Evolutionary conservation across 176 grass and related monocot genomes (phyloP), one percentile per base, ranked within the genome.

Genomic region (Musa itinerans): DNA sequence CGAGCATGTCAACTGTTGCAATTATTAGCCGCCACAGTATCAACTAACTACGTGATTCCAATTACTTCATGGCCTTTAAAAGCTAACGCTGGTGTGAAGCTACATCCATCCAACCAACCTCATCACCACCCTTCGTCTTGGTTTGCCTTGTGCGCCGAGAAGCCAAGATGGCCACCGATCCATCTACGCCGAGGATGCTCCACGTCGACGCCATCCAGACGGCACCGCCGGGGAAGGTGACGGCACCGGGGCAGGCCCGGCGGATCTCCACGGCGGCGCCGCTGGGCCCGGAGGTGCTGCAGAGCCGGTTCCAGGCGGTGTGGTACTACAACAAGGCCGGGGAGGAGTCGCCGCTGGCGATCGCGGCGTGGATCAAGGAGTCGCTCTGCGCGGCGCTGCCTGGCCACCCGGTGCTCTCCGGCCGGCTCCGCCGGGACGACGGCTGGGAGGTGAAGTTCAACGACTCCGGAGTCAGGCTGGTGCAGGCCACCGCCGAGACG

Each of bases 381-480:
- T 84, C 92, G 54, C 83, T 96, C 13, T 81, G 85, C 65, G 76
- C 76, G 78, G 89, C 69, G 14, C 53, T 96, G 54, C 78, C 85
- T 19, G 83, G 88, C 54, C 75, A 80, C 82, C 92, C 87, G 67
- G 83, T 92, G 83, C 76, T 96, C 19, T 81, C 87, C 4, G 92
- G 92, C 21, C 54, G 89, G 79, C 92, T 96, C 10, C 83, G 89
- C 59, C 84, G 29, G 29, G 29, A 34, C 29, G 29, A 85, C 58
- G 76, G 78, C 23, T 96, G 92, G 92, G 92, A 92, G 75, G 81
- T 96, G 43, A 96, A 96, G 81, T 78, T 86, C 26, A 96, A 92
- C 29, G 92, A 96, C 63, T 64, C 92, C 1, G 92, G 92, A 22
- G 81, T 88, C 14, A 34, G 92, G 64, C 49, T 92, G 78, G 80